Conservation (phyloP, 768 basidiomycete genomes). For the Lenzites betulinus region DNA sequence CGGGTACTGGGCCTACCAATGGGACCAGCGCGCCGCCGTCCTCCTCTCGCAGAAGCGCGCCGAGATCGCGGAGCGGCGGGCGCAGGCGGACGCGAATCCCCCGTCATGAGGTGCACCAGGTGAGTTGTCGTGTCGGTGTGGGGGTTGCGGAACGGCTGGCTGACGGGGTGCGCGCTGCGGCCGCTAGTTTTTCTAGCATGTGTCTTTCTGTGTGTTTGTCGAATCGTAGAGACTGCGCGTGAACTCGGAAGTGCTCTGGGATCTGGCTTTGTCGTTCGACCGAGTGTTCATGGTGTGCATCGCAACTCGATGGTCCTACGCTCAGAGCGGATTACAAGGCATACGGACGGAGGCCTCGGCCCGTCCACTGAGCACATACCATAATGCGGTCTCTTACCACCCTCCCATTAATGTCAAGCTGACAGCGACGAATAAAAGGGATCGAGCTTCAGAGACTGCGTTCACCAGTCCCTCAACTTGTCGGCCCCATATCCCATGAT, state of each 20-base stretch:
- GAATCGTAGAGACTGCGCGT: background rate
- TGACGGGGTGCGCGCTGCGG: background rate
- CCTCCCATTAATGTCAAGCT: too few relatives aligned
- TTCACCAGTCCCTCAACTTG: too few relatives aligned
- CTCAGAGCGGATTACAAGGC: too few relatives aligned
- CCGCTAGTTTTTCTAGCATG: background rate
- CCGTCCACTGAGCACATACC: too few relatives aligned
- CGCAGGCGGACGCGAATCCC: conserved; percentile 4
- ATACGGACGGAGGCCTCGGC: too few relatives aligned
- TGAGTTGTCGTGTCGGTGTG: background rate
- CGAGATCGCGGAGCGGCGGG: conserved; percentile 57
- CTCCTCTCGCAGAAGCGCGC: conserved; percentile 64
- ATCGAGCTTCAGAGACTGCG: too few relatives aligned
- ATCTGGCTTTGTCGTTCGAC: background rate
- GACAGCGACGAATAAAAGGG: too few relatives aligned
- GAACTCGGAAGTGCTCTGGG: conserved; percentile 4
- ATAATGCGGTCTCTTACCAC: too few relatives aligned
- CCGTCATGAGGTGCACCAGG: conserved; percentile 17
- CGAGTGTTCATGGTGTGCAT: background rate
- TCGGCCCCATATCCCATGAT: too few relatives aligned
- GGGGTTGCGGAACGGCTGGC: background rate
- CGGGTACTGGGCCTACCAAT: conserved; percentile 75
- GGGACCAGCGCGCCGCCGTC: conserved; percentile 63
- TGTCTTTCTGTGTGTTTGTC: background rate
- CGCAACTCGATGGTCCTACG: too few relatives aligned